Evolutionary conservation across 352 stramenopile genomes (phyloP), one percentile per base, ranked within the genome.

Genomic region (Pythium phragmitis): DNA sequence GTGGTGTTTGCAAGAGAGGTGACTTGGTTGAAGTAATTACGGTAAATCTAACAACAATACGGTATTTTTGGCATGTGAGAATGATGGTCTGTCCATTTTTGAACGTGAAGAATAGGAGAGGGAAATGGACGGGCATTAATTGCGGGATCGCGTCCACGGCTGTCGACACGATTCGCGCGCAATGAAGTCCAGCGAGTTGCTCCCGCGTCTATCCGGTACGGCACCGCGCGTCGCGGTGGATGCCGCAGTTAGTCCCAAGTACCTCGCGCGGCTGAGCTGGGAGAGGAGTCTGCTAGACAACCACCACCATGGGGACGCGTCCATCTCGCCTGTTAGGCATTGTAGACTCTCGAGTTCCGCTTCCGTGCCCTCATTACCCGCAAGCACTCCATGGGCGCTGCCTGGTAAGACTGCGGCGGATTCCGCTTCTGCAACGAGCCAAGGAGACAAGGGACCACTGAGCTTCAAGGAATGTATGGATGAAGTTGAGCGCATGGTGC

Each of bases 201-300:
- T 67, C 4, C 60, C 60, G 30, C 43, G 60, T 17, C 60, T 67
- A 37, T 3, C 55, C 7, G 19, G 58, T 17, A 39, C 30, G 42
- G 37, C 26, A 17, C 55, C 41, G 5, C 17, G 33, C 16, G 45
- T 9, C 8, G 19, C 23, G 23, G 46, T 12, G 21, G 43, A 47
- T 55, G 57, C 26, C 6, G 54, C n/a, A 16, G 55, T 28, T 1
- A 56, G 49, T 21, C 41, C 57, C 57, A 71, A 67, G 16, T 87
- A 76, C 39, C 68, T 85, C 0, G 79, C 69, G 3, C 75, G 79
- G 8, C 76, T 86, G 61, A 87, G 79, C 60, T 88, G 79, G 79
- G 72, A 88, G 19, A 75, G 65, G 47, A 65, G 60, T n/a, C 50
- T 88, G 36, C 48, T 88, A n/a, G 75, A 88, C 37, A 57, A 30